Percentiles rank a stretch among this genome's conserved stretches.
Evolutionary conservation across 306 rosid species (phyloP).

Genomic region (cucumber (Cucumis sativus)): Cucumber_9930_V3 NC_026658.2:1603501-1604000

Average conservation of each 20-base stretch:
- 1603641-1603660: slow-evolving; percentile 35
- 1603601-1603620: slow-evolving; percentile 58
- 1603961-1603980: slow-evolving; percentile 52
- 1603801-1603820: slow-evolving; percentile 73
- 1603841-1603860: slow-evolving; percentile 23
- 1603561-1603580: slow-evolving; percentile 38
- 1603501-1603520: slow-evolving; percentile 44
- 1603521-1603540: slow-evolving; percentile 51
- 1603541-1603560: slow-evolving; percentile 39
- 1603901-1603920: slow-evolving; percentile 56
- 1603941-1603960: slow-evolving; percentile 54
- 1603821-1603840: slow-evolving; percentile 63
- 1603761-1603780: slow-evolving; percentile 64
- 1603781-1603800: slow-evolving; percentile 22
- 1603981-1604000: slow-evolving; percentile 39
- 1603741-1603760: slow-evolving; percentile 37
- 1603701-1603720: slow-evolving; percentile 65
- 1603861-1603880: slow-evolving; percentile 40
- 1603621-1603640: slow-evolving; percentile 96
- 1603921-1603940: slow-evolving; percentile 87
- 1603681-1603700: slow-evolving; percentile 59
- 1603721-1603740: slow-evolving; percentile 35
- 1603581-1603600: slow-evolving; percentile 25
- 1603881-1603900: slow-evolving; percentile 67
- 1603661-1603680: slow-evolving; percentile 32